Conservation (phyloP, 2,329 filamentous ascomycete species). For the Nannizziopsis barbatae region DNA sequence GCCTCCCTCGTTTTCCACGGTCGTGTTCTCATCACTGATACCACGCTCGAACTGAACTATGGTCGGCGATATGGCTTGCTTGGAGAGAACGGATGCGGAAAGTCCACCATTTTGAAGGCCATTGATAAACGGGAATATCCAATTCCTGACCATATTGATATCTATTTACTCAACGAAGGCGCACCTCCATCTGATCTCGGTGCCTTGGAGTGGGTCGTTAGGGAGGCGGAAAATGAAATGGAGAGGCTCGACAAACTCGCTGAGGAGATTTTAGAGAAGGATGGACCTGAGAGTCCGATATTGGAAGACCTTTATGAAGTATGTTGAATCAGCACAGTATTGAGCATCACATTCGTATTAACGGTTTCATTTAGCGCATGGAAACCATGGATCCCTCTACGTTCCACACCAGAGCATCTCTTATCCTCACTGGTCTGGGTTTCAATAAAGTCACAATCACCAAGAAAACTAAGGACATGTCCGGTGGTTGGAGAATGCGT, state of each 20-base stretch:
- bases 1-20: constrained; percentile 94
- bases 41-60: constrained; percentile 83
- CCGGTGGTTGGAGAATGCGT: constrained; percentile 99
- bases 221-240: constrained; percentile 85
- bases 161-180: constrained; percentile 96
- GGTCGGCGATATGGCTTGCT: constrained; percentile 87
- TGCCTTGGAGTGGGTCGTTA: constrained; percentile 94
- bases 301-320: constrained; percentile 95
- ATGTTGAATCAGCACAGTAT: constrained; percentile 27
- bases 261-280: constrained; percentile 80
- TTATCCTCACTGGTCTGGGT: constrained; percentile 95
- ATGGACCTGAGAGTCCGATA: constrained; percentile 81
- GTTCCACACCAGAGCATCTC: constrained; percentile 86
- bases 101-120: constrained; percentile 93
- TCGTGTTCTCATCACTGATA: constrained; percentile 87
- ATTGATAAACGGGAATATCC: constrained; percentile 90
- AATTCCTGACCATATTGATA: constrained; percentile 91
- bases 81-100: constrained; percentile 98
- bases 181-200: constrained; percentile 79
- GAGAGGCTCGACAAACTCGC: constrained; percentile 77
- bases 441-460: constrained; percentile 98
- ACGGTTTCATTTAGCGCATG: constrained; percentile 60
- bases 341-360: constrained; percentile 13
- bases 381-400: constrained; percentile 98
- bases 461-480: constrained; percentile 99